These are phyloP conservation scores for Trametes meyenii DNA, from an alignment of 768 basidiomycete genomes.

Conservation along the genomic window DNA sequence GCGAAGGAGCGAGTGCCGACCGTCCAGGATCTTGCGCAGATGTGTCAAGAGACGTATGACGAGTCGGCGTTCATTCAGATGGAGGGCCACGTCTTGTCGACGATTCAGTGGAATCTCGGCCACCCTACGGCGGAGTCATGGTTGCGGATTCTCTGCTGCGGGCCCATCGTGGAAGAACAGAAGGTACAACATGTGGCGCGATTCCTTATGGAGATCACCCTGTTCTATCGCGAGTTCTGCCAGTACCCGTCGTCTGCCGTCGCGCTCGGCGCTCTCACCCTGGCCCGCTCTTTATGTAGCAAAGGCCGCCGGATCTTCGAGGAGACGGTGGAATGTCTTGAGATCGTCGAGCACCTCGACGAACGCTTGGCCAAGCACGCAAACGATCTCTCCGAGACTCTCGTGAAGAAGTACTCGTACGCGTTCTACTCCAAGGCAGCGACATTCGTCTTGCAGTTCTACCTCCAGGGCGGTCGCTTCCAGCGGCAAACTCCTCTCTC, in stretches of 20 bases:
- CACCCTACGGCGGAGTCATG: conserved; percentile 98
- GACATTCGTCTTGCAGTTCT: conserved; percentile 90
- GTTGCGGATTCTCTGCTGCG: conserved; percentile 84
- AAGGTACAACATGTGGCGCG: conserved; percentile 95
- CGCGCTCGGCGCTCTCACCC: conserved; percentile 85
- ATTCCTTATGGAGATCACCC: conserved; percentile 98
- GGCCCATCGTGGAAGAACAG: conserved; percentile 75
- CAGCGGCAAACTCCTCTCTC: conserved; percentile 47
- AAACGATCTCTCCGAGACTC: conserved; percentile 92
- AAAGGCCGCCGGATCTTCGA: conserved; percentile 78
- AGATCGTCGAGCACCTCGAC: conserved; percentile 87
- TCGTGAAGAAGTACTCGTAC: conserved; percentile 98
- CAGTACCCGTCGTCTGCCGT: conserved; percentile 83
- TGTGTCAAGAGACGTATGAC: conserved; percentile 96
- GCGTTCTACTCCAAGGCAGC: conserved; percentile 97
- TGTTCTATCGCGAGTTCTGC: conserved; percentile 96
- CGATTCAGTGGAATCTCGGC: conserved; percentile 95
- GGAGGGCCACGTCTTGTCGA: conserved; percentile 96
- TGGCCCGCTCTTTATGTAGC: conserved; percentile 87
- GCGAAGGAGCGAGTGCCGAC: conserved; percentile 98
- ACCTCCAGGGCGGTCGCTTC: conserved; percentile 85
- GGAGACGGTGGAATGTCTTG: conserved; percentile 80
- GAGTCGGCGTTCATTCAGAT: conserved; percentile 98
- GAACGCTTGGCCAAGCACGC: conserved; percentile 83
- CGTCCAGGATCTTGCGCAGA: conserved; percentile 90